Evolutionary conservation across 2,329 filamentous ascomycete species (phyloP), one percentile per base, ranked within the genome.

Genomic region (Diaporthe sp.): DNA sequence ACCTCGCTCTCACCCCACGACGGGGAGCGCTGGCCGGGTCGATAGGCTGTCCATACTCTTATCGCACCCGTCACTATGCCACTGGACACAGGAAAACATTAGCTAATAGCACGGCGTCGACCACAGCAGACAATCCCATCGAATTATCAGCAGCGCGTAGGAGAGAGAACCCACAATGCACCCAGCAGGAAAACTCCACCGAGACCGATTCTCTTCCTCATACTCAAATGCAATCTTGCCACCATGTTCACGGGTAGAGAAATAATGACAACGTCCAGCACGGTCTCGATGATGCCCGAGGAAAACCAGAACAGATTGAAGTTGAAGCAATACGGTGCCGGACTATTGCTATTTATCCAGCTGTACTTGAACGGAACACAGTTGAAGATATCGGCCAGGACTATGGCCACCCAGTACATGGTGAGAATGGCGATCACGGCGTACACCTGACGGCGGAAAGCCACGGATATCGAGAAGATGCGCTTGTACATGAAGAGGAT

Each of bases 51-150:
- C 19, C 19, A 55, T 1, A 72, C 59, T 17, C 57, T 72, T 10
- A 75, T 28, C 5, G 71, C 71, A 28, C 74, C 74, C 10, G 74
- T 75, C 8, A 75, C 37, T 4, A 75, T 68, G 22, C 69, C 74
- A 44, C 74, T 72, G 72, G 13, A 28, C 2, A 39, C n/a, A 8
- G 22, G 42, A 49, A n/a, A 51, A 17, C 5, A 25, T 34, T 3
- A 65, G 19, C n/a, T 22, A 19, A 53, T 28, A 55, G 51, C 28
- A 28, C 25, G 19, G 25, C n/a, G 25, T 28, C 53, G 25, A 15
- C 8, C 7, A 5, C 17, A 15, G 19, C 53, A 19, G 17, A 19
- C n/a, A 10, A 10, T 58, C 6, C 17, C 31, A 58, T 4, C 3
- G 15, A 22, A 31, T 7, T 1, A 2, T 57, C 28, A 37, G 22